Conservation (phyloP, 75 land plant species). For the Selaginella tamariscina region DNA sequence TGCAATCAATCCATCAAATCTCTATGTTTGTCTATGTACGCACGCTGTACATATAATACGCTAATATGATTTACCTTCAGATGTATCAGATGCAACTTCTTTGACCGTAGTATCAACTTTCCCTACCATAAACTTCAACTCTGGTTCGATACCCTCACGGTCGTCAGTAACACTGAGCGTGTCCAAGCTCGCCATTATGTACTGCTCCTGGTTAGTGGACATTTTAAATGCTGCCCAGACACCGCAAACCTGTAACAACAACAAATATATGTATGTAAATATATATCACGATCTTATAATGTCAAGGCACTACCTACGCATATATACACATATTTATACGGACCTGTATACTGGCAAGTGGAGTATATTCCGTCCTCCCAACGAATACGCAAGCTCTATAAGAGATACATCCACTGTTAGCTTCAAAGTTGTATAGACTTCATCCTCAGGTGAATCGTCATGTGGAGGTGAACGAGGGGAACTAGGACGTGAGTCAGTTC, state of each 20-base stretch:
- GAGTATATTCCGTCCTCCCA: slow-evolving; percentile 52
- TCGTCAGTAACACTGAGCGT: slow-evolving; percentile 63
- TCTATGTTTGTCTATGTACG: too few species aligned
- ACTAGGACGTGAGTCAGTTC: too few species aligned
- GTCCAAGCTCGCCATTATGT: slow-evolving; percentile 62
- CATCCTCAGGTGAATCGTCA: slow-evolving; percentile 15
- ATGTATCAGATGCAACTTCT: too few species aligned
- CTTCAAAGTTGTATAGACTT: slow-evolving; percentile 44
- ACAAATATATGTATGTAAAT: neutral
- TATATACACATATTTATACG: too few species aligned
- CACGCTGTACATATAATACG: too few species aligned
- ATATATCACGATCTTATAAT: too few species aligned
- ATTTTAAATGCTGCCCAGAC: slow-evolving; percentile 74
- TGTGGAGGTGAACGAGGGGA: neutral
- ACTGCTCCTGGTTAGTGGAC: slow-evolving; percentile 44
- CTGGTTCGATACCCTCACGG: slow-evolving; percentile 65
- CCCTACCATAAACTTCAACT: slow-evolving; percentile 65
- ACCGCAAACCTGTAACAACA: slow-evolving; percentile 47
- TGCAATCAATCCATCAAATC: too few species aligned
- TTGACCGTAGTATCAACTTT: slow-evolving; percentile 33
- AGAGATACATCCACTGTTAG: slow-evolving; percentile 43
- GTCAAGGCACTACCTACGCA: too few species aligned
- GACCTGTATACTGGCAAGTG: slow-evolving; percentile 83
- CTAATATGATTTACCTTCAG: too few species aligned
- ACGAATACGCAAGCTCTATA: slow-evolving; percentile 58